Evolutionary conservation across 1,139 yeast species (phyloP).

Genomic region (Blastobotrys indianensis): DNA sequence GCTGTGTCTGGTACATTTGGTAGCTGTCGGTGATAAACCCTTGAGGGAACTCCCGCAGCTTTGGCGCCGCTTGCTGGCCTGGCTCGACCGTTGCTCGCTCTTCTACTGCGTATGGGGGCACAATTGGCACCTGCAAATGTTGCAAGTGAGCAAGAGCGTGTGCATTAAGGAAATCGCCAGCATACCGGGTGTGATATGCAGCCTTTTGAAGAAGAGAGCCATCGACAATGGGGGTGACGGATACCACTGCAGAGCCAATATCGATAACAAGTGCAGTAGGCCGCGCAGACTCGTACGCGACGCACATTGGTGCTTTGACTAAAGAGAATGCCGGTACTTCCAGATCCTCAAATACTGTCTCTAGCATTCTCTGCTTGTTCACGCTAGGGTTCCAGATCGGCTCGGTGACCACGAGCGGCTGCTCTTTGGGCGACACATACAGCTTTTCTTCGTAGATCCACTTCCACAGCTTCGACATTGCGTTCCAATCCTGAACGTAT

Average conservation of each 20-base stretch:
- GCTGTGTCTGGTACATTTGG: conserved; percentile 33
- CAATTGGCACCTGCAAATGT: conserved; percentile 25
- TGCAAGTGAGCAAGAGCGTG: conserved; percentile 32
- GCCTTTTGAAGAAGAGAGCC: conserved; percentile 44
- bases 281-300: conserved; percentile 44
- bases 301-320: conserved; percentile 81
- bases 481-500: conserved; percentile 42
- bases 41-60: conserved; percentile 28
- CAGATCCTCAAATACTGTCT: conserved; percentile 65
- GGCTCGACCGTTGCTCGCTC: conserved; percentile 30
- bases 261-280: conserved; percentile 37
- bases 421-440: conserved; percentile 53
- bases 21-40: conserved; percentile 30
- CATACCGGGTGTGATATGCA: conserved; percentile 34
- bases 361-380: conserved; percentile 67
- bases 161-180: conserved; percentile 39
- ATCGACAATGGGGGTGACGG: conserved; percentile 91
- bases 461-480: conserved; percentile 36
- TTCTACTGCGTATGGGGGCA: conserved; percentile 33
- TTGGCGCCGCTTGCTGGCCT: conserved; percentile 37
- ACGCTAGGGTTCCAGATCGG: conserved; percentile 78
- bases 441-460: conserved; percentile 38
- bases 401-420: conserved; percentile 75
- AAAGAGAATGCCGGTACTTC: conserved; percentile 81
- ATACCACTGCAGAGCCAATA: conserved; percentile 37